Percentiles rank a stretch among this genome's conserved stretches.
phyloP scores from a whole-genome alignment of 495 filamentous ascomycete genomes.

The Xylaria sp. region DNA sequence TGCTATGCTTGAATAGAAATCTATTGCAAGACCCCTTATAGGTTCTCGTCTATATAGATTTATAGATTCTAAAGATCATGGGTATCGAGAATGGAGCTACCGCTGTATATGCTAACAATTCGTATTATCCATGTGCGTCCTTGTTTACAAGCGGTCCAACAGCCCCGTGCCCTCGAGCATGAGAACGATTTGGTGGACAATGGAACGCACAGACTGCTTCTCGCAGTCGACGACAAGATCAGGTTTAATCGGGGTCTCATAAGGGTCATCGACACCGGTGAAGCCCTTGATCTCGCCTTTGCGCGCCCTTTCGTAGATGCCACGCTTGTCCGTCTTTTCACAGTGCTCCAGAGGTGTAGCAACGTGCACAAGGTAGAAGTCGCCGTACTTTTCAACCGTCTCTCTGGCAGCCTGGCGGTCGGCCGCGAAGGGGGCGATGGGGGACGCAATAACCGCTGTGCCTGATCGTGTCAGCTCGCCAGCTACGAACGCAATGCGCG shows the following conservation, averaged over 20 bases:
- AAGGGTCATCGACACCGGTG: conserved; percentile 97
- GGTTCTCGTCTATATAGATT: conserved; percentile 16
- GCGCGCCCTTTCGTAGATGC: conserved; percentile 85
- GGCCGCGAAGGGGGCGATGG: conserved; percentile 92
- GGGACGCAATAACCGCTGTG: conserved; percentile 93
- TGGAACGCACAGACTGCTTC: conserved; percentile 86
- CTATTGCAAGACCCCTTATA: conserved; percentile 11
- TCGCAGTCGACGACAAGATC: conserved; percentile 84
- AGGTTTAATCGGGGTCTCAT: conserved; percentile 83
- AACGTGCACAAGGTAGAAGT: conserved; percentile 94
- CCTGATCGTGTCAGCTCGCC: conserved; percentile 91
- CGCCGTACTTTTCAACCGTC: conserved; percentile 83
- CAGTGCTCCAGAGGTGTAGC: conserved; percentile 89
- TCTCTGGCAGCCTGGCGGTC: conserved; percentile 79
- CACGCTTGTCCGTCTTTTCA: conserved; percentile 93
- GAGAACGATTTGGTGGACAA: conserved; percentile 96
- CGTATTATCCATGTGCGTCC: background rate
- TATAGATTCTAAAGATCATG: conserved; percentile 12
- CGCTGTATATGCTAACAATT: conserved; percentile 21
- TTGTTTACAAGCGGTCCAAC: conserved; percentile 63
- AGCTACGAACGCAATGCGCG: conserved; percentile 94
- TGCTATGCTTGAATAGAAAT: conserved; percentile 10
- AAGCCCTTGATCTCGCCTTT: conserved; percentile 96
- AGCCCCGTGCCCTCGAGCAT: conserved; percentile 90
- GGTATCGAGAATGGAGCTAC: conserved; percentile 16